Conservation (phyloP, 116 monocot species). For the Zostera marina region DNA sequence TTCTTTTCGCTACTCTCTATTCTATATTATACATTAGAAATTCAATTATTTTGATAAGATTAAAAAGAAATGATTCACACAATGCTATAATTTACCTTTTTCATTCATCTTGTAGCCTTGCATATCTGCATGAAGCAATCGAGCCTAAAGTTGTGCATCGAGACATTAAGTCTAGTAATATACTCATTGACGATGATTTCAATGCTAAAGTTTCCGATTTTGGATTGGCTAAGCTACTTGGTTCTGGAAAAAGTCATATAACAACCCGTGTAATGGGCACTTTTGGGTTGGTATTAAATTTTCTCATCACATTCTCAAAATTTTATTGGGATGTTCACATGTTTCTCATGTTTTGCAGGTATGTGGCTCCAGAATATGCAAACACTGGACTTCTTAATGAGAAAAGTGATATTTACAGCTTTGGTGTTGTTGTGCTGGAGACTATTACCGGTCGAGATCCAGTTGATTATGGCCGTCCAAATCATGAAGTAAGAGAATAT, state of each 20-base stretch:
- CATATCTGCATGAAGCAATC: constrained; percentile 73
- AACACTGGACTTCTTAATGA: constrained; percentile 76
- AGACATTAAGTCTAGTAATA: constrained; percentile 76
- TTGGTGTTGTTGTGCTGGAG: constrained; percentile 76
- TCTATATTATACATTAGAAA: neutral
- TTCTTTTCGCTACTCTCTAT: neutral
- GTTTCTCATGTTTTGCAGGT: constrained; percentile 22
- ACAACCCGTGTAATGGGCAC: constrained; percentile 81
- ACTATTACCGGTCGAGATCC: constrained; percentile 76
- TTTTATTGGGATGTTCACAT: too few species aligned
- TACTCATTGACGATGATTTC: constrained; percentile 67
- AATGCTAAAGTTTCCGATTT: constrained; percentile 73
- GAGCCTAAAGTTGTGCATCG: constrained; percentile 79
- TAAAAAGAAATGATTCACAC: too few species aligned
- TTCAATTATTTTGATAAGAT: too few species aligned
- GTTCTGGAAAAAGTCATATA: constrained; percentile 70
- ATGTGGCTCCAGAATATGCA: constrained; percentile 89
- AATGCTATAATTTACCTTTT: too few species aligned
- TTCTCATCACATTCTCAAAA: too few species aligned
- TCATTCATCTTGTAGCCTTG: constrained; percentile 29
- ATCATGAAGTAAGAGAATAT: constrained; percentile 38
- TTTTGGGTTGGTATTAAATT: constrained; percentile 33
- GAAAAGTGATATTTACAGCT: constrained; percentile 73
- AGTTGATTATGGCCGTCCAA: constrained; percentile 55
- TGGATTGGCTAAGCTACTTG: constrained; percentile 68